Percentiles rank a stretch among this genome's conserved stretches.
Evolutionary conservation across 306 rosid genomes (phyloP).

Genomic region (Quercus dentata): DNA sequence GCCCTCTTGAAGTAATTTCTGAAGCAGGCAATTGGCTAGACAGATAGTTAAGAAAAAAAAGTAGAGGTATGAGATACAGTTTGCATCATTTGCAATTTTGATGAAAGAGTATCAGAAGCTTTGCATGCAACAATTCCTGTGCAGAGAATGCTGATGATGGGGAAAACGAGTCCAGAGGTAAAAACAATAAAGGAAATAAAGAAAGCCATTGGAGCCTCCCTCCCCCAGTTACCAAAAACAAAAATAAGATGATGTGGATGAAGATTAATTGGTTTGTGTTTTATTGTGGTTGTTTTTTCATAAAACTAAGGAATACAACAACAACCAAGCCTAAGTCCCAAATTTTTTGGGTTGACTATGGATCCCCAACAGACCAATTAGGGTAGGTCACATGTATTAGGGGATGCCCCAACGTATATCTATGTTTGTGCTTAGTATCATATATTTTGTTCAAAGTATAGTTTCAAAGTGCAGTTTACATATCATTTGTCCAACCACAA

Average conservation of each 20-base stretch:
- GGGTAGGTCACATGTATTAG: no score
- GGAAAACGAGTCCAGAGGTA: background rate
- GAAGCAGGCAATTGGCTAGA: conserved; percentile 46
- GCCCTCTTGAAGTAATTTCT: conserved; percentile 57
- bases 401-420: no score
- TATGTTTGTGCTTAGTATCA: no score
- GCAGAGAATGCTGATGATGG: background rate
- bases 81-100: background rate
- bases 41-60: background rate
- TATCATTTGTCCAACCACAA: no score
- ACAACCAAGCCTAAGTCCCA: no score
- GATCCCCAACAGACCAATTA: no score
- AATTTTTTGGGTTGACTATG: no score
- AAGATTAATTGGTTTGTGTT: background rate
- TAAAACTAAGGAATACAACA: background rate
- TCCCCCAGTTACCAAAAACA: background rate
- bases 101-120: background rate
- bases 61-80: background rate
- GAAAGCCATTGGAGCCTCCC: no score
- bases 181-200: no score
- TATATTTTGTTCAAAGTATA: background rate
- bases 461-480: background rate
- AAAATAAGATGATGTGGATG: background rate
- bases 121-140: background rate
- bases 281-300: background rate